These are phyloP conservation scores for Penicillium canariense DNA, from an alignment of 495 filamentous ascomycete species.

Conservation along the genomic window DNA sequence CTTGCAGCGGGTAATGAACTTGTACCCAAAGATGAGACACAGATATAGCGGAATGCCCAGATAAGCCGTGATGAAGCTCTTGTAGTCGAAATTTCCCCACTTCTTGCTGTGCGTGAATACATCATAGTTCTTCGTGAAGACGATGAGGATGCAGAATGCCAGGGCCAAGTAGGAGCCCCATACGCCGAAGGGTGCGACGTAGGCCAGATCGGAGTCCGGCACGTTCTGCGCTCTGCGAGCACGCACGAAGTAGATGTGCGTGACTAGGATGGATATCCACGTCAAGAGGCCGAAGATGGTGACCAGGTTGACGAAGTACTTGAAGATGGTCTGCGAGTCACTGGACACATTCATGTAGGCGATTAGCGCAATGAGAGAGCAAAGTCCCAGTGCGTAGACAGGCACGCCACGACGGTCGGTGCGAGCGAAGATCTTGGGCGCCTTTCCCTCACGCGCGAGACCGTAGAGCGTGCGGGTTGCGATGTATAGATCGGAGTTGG, in stretches of 20 bases:
- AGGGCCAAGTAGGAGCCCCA: conserved; percentile 67
- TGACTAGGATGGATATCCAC: conserved; percentile 81
- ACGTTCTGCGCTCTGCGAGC: conserved; percentile 72
- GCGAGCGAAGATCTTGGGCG: conserved; percentile 65
- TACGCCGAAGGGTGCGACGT: conserved; percentile 67
- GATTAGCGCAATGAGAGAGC: conserved; percentile 61
- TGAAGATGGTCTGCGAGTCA: conserved; percentile 67
- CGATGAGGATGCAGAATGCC: conserved; percentile 65
- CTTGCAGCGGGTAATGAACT: conserved; percentile 52
- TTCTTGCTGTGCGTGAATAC: conserved; percentile 57
- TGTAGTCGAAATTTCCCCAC: conserved; percentile 61
- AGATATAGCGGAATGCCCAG: conserved; percentile 80
- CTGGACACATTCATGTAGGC: conserved; percentile 77
- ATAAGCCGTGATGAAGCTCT: conserved; percentile 79
- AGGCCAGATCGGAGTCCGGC: conserved; percentile 62
- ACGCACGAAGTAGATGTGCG: conserved; percentile 75
- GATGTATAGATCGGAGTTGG: conserved; percentile 74
- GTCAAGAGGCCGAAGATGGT: conserved; percentile 79
- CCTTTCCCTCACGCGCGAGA: conserved; percentile 72
- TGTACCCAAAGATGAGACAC: conserved; percentile 69
- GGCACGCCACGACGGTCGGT: conserved; percentile 78
- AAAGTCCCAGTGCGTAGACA: conserved; percentile 61
- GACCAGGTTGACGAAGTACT: conserved; percentile 81
- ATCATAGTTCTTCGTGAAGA: conserved; percentile 74
- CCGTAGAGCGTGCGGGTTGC: conserved; percentile 79